Percentiles rank a stretch among this genome's conserved stretches.
phyloP scores from a whole-genome alignment of 1,284 basidiomycete species.

The Cryptococcus sp. region DNA sequence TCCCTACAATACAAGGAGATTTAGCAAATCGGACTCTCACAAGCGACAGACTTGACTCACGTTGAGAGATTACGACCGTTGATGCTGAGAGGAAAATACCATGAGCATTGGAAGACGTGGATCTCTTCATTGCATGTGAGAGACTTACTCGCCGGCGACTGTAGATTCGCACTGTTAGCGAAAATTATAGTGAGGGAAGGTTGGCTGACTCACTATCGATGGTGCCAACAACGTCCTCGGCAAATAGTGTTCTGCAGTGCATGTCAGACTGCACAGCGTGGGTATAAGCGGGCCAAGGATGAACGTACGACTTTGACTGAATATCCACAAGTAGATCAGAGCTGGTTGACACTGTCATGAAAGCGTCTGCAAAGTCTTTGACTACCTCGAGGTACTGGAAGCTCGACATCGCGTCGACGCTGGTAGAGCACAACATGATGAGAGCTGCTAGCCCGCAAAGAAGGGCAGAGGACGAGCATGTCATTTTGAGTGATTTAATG shows the following conservation, averaged over 20 bases:
- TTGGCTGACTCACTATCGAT: constrained; percentile 7
- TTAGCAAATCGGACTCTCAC: no score
- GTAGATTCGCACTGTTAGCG: not conserved
- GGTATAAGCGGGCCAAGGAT: not conserved
- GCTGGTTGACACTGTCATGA: constrained; percentile 7
- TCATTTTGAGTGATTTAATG: not conserved
- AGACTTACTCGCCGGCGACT: constrained; percentile 5
- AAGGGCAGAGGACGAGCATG: not conserved
- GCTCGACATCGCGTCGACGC: constrained; percentile 6
- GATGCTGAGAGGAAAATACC: not conserved
- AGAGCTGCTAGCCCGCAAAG: no score
- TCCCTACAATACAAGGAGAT: not conserved
- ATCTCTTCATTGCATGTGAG: not conserved
- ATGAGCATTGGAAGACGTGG: no score
- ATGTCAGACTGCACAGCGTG: not conserved
- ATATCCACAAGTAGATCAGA: constrained; percentile 1
- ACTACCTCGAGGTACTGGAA: constrained; percentile 12
- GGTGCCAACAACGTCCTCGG: constrained; percentile 8
- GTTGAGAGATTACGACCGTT: constrained; percentile 10
- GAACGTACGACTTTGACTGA: constrained; percentile 1
- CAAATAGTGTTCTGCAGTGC: constrained; percentile 5
- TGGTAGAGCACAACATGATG: no score
- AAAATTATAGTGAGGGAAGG: not conserved
- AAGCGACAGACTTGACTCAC: not conserved
- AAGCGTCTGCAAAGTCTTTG: constrained; percentile 18